Evolutionary conservation across 2,329 filamentous ascomycete species (phyloP).

Genomic region (Gaeumannomyces sp.): DNA sequence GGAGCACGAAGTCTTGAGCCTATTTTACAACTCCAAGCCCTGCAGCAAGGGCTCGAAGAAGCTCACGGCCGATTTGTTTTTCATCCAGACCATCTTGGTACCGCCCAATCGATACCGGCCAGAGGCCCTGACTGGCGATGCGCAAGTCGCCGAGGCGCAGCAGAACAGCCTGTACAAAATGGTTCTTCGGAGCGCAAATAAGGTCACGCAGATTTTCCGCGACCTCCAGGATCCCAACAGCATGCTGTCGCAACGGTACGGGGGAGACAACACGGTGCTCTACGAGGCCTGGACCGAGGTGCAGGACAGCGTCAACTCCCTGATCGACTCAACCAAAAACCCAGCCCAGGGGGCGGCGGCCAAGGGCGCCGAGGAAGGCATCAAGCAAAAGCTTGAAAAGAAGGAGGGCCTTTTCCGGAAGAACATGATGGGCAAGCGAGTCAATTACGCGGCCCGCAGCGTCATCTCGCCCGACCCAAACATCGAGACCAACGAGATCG

Average conservation of each 20-base stretch:
- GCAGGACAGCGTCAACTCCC: slow-evolving; percentile 85
- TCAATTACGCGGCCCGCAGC: slow-evolving; percentile 95
- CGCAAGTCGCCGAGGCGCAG: slow-evolving; percentile 78
- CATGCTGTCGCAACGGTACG: slow-evolving; percentile 29
- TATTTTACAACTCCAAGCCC: slow-evolving; percentile 79
- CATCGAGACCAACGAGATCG: slow-evolving; percentile 98
- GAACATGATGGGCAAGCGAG: slow-evolving; percentile 99
- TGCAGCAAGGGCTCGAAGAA: slow-evolving; percentile 46
- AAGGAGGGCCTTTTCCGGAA: slow-evolving; percentile 97
- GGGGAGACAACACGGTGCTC: slow-evolving; percentile 65
- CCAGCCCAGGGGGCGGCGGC: slow-evolving; percentile 72
- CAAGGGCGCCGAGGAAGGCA: slow-evolving; percentile 74
- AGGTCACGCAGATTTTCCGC: slow-evolving; percentile 66
- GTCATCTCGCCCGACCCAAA: slow-evolving; percentile 98
- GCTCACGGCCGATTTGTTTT: slow-evolving; percentile 87
- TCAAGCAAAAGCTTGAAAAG: slow-evolving; percentile 97
- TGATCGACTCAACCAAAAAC: slow-evolving; percentile 86
- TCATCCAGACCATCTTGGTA: slow-evolving; percentile 77
- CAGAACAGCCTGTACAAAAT: slow-evolving; percentile 84
- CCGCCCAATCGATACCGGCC: slow-evolving; percentile 90
- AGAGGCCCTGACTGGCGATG: slow-evolving; percentile 73
- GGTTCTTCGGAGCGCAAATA: slow-evolving; percentile 70
- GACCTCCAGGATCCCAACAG: slow-evolving; percentile 48
- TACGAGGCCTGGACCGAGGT: slow-evolving; percentile 77
- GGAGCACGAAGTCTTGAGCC: slow-evolving; percentile 73